A percentile compares a stretch with the other conserved stretches of the same genome.
phyloP scores from a whole-genome alignment of 1,284 basidiomycete species.

The Malassezia obtusa region DNA sequence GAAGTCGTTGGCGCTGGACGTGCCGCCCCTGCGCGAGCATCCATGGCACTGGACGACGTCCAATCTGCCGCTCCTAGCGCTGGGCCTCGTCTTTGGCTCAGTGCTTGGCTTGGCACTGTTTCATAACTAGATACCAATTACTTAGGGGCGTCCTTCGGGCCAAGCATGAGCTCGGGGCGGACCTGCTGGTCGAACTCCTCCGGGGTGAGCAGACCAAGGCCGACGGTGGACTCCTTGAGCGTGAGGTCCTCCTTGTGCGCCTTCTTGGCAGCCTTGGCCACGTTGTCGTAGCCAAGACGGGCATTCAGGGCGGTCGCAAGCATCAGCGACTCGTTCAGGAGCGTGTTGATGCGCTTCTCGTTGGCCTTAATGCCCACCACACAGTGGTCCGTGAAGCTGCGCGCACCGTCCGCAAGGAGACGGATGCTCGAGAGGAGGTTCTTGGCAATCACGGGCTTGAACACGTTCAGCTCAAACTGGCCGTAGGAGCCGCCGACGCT shows the following conservation, averaged over 20 bases:
- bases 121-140: constrained; percentile 4
- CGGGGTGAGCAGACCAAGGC: constrained; percentile 70
- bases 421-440: constrained; percentile 94
- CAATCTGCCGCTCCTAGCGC: background rate
- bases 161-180: constrained; percentile 63
- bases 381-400: constrained; percentile 85
- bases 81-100: too few relatives aligned
- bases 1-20: constrained; percentile 17
- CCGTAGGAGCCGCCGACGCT: constrained; percentile 86
- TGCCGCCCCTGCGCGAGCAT: background rate
- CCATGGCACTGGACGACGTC: background rate
- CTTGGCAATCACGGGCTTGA: constrained; percentile 98
- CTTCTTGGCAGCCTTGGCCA: constrained; percentile 97
- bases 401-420: constrained; percentile 73
- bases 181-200: constrained; percentile 95
- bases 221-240: constrained; percentile 83
- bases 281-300: constrained; percentile 89
- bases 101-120: background rate
- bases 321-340: constrained; percentile 82
- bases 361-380: constrained; percentile 93
- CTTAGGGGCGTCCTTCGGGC: constrained; percentile 33
- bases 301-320: constrained; percentile 87
- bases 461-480: constrained; percentile 98
- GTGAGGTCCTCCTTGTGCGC: constrained; percentile 97
- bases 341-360: constrained; percentile 75